Percentiles rank a stretch among this genome's conserved stretches.
These are phyloP conservation scores for Penicillium sp. DNA, from an alignment of 2,329 filamentous ascomycete species.

Conservation along the genomic window DNA sequence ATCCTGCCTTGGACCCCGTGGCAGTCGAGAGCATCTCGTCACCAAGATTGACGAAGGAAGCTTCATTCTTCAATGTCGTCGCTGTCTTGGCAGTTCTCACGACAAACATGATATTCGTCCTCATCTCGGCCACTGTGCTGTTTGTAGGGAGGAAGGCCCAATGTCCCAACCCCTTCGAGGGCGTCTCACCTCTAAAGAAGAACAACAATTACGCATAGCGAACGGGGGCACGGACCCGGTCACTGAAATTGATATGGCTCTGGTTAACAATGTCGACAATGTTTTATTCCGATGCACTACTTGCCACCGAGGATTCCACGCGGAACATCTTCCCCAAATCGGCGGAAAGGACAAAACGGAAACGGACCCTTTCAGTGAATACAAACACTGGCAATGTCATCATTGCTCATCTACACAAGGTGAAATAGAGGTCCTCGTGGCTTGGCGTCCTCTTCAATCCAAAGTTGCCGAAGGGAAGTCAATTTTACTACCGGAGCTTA, in stretches of 20 bases:
- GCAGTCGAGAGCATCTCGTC: conserved; percentile 77
- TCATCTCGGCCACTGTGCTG: conserved; percentile 68
- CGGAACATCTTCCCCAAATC: conserved; percentile 70
- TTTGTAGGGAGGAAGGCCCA: conserved; percentile 64
- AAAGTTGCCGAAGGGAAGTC: conserved; percentile 41
- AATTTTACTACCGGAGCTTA: conserved; percentile 48
- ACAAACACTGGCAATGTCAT: conserved; percentile 77
- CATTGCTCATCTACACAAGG: conserved; percentile 66
- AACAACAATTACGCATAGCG: conserved; percentile 77
- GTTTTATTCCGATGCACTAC: conserved; percentile 79
- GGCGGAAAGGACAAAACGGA: conserved; percentile 28
- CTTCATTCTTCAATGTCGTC: conserved; percentile 88
- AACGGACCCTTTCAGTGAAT: conserved; percentile 60
- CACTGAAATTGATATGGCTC: conserved; percentile 58
- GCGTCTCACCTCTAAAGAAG: conserved; percentile 72
- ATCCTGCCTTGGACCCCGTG: conserved; percentile 73
- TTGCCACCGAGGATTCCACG: conserved; percentile 80
- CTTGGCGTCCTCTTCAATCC: conserved; percentile 74
- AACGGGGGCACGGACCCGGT: conserved; percentile 79
- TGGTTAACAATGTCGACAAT: conserved; percentile 73
- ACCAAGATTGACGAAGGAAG: conserved; percentile 76
- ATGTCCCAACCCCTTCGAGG: conserved; percentile 75
- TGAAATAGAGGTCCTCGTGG: conserved; percentile 77
- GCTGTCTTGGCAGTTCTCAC: conserved; percentile 69
- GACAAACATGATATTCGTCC: conserved; percentile 72